Conservation (phyloP, 192 early-diverging fungal genomes). For the Gigaspora rosea region DNA sequence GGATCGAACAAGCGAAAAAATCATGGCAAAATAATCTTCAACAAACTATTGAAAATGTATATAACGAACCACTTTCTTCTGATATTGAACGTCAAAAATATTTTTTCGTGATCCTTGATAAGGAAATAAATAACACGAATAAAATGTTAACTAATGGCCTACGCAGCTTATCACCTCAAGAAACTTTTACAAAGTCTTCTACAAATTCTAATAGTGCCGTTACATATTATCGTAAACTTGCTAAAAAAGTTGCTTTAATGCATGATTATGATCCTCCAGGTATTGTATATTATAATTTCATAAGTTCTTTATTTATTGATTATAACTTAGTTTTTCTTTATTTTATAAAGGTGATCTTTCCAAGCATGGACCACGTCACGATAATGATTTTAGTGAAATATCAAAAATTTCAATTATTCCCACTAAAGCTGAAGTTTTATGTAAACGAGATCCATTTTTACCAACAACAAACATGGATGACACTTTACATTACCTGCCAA, state of each 20-base stretch:
- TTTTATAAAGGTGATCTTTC: slow-evolving; percentile 38
- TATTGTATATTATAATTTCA: background rate
- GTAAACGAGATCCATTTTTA: slow-evolving; percentile 43
- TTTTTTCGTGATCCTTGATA: slow-evolving; percentile 15
- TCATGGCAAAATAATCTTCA: slow-evolving; percentile 21
- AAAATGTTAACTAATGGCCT: background rate
- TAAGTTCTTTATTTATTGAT: too few relatives aligned
- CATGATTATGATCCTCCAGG: slow-evolving; percentile 5
- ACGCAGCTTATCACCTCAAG: background rate
- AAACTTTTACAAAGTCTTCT: background rate
- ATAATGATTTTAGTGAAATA: slow-evolving; percentile 55
- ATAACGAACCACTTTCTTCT: background rate
- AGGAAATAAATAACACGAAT: slow-evolving; percentile 3
- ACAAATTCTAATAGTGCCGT: background rate
- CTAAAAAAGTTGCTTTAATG: background rate
- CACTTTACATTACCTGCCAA: slow-evolving; percentile 49
- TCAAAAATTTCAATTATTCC: slow-evolving; percentile 53
- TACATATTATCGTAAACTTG: background rate
- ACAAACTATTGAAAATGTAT: background rate
- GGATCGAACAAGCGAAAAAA: background rate
- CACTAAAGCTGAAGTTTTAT: slow-evolving; percentile 52
- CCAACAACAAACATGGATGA: slow-evolving; percentile 43
- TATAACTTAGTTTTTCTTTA: too few relatives aligned
- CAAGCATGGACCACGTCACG: slow-evolving; percentile 46
- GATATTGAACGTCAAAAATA: background rate